Base-by-base conservation (phyloP, 2,329 filamentous ascomycete species). In the Zopfia rhizophila region DNA sequence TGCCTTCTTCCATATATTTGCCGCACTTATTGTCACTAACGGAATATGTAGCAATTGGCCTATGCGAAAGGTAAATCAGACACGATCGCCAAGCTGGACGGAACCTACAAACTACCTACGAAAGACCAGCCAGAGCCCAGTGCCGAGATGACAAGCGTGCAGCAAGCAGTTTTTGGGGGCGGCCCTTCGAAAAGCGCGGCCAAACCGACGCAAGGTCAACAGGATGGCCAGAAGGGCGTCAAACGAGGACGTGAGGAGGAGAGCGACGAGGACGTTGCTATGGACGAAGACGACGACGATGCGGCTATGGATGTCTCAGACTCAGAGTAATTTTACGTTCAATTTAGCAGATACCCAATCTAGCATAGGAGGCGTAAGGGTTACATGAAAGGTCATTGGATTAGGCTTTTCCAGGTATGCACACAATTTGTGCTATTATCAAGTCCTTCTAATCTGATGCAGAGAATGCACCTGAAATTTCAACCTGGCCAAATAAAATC, bases 31-130 rank as follows among this genome's bases (percentile, higher is more conserved):
- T 13, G 16, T 14, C 25, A 19, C 38, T 57, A 19, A 56, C 27
- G 3, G n/a, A 1, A n/a, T 11, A 8, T 16, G 22, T 59, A 97
- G 93, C 89, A 86, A 83, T 91, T 99, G 60, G 81, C 87, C 56
- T 99, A 97, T 71, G 91, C 90, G 45, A 96, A 92, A 72, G 86
- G 87, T 45, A 93, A 93, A 68, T 97, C 92, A 3, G 82, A 96
- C 70, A 88, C 89, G 17, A 85, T 99, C 52, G 85, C 91, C 23
- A 96, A 96, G 72, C 85, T 99, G 40, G 92, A 96, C 58, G 94
- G 94, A 53, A 93, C 90, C 11, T 96, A 91, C 75, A 86, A 87
- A 65, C 81, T 89, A 58, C 85, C 90, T 11, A 75, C 78, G 33
- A 28, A 57, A 13, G 59, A 64, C 24, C 58, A 51, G 24, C 57